Conservation (phyloP, 805 yeast species). For the Blastobotrys muscicola region DNA sequence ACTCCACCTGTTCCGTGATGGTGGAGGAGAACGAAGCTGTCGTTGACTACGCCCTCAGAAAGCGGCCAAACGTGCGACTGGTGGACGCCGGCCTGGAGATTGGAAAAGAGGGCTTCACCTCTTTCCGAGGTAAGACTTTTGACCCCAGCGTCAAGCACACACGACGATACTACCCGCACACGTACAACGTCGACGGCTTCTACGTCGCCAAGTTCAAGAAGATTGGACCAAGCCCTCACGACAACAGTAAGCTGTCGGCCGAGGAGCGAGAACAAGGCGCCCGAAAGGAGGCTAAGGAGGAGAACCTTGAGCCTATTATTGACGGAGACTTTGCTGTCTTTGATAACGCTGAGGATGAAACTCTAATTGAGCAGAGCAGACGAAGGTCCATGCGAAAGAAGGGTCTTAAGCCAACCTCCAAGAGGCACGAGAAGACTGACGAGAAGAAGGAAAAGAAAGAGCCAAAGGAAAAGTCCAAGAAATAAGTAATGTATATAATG, state of each 20-base stretch:
- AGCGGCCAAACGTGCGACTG: slow-evolving; percentile 90
- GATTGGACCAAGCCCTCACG: slow-evolving; percentile 77
- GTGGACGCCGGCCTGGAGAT: slow-evolving; percentile 88
- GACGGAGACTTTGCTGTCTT: slow-evolving; percentile 80
- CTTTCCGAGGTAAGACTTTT: slow-evolving; percentile 88
- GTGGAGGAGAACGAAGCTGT: slow-evolving; percentile 98
- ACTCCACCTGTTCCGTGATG: slow-evolving; percentile 96
- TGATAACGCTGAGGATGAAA: slow-evolving; percentile 65
- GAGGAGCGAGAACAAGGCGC: slow-evolving; percentile 74
- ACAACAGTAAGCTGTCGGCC: slow-evolving; percentile 79
- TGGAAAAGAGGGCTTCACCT: slow-evolving; percentile 93
- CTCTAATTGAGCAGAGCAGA: slow-evolving; percentile 52
- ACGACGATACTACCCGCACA: slow-evolving; percentile 95
- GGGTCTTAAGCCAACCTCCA: slow-evolving; percentile 25
- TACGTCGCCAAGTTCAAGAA: slow-evolving; percentile 94
- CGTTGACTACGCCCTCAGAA: slow-evolving; percentile 93
- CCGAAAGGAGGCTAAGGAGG: slow-evolving; percentile 63
- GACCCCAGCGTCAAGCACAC: slow-evolving; percentile 68
- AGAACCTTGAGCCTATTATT: slow-evolving; percentile 58
- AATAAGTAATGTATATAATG: background rate
- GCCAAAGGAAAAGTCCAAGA: background rate
- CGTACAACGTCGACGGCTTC: slow-evolving; percentile 97
- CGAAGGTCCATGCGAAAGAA: slow-evolving; percentile 25
- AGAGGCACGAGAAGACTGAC: slow-evolving; percentile 1
- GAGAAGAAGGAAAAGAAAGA: background rate